Base-by-base conservation (phyloP, 257 asterid genomes). In the Plectranthus barbatus region DNA sequence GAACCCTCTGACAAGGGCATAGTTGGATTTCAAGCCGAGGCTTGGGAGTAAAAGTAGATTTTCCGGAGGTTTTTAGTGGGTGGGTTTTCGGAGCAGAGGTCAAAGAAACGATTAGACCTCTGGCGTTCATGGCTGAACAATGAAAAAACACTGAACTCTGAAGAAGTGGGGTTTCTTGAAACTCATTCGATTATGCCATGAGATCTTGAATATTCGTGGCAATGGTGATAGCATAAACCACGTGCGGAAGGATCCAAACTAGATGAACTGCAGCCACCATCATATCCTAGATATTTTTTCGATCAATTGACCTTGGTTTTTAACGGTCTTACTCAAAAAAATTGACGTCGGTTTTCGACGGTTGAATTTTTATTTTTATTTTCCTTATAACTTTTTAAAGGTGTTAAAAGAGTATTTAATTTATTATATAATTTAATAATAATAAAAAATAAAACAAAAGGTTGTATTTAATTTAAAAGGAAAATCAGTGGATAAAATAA, bases 61-160 rank as follows among this genome's bases (percentile, higher is more conserved):
- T 62, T 0, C 64, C 62, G 14, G 78, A 64, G 41, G 58, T 44
- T 31, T 0, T 53, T 55, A 24, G 78, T 39, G 6, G 77, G 39
- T 70, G 77, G 56, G 69, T 18, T 36, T 70, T 75, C 0, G 90
- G 95, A 47, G 91, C 94, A 29, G 87, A 77, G 80, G 51, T 60
- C 52, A 72, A 42, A 24, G 84, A 74, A 62, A 80, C 74, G 26
- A 86, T 81, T 60, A 83, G 68, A 56, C 86, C 83, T 78, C 95
- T 77, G 39, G 83, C 77, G 71, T 60, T 75, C 97, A 86, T 90
- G 37, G 85, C 88, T 73, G 33, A 56, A 62, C 74, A 79, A 76
- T 6, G 34, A 21, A n/a, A 48, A 37, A 19, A 5, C 14, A 20
- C 12, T 0, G 67, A 57, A 36, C 19, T 33, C 39, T 24, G 39